Evolutionary conservation across 2,329 filamentous ascomycete genomes (phyloP).

Genomic region (Parascedosporium putredinis): DNA sequence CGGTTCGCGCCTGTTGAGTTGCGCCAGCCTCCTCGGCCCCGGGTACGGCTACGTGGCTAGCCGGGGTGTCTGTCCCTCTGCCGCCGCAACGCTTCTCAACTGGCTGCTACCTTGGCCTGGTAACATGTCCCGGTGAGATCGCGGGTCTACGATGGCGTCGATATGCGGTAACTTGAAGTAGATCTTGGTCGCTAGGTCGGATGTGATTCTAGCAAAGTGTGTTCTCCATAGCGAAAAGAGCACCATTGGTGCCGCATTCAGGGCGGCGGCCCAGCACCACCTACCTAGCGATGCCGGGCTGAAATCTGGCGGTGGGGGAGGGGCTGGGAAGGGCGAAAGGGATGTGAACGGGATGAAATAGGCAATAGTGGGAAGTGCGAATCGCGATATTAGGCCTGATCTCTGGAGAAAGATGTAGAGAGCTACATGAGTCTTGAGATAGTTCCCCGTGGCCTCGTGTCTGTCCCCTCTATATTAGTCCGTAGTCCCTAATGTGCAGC

Average conservation of each 20-base stretch:
- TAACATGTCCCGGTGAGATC: background rate
- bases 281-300: slow-evolving; percentile 25
- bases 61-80: background rate
- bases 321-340: slow-evolving; percentile 38
- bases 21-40: background rate
- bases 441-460: slow-evolving; percentile 13
- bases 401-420: slow-evolving; percentile 43
- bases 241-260: slow-evolving; percentile 36
- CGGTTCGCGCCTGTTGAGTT: background rate
- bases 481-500: too few species aligned
- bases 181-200: slow-evolving; percentile 19
- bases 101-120: background rate
- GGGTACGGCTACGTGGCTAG: background rate
- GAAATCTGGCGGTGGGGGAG: slow-evolving; percentile 29
- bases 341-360: slow-evolving; percentile 47
- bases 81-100: too few species aligned
- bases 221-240: slow-evolving; percentile 33
- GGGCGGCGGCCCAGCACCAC: slow-evolving; percentile 31
- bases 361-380: slow-evolving; percentile 30
- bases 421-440: slow-evolving; percentile 39
- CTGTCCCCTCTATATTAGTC: background rate
- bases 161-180: slow-evolving; percentile 19
- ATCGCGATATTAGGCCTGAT: slow-evolving; percentile 31
- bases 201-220: slow-evolving; percentile 13
- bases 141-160: slow-evolving; percentile 1